Evolutionary conservation across 164 flowering plant genomes (phyloP), one percentile per base, ranked within the genome.

Genomic region (Umbilicus rupestris): DNA sequence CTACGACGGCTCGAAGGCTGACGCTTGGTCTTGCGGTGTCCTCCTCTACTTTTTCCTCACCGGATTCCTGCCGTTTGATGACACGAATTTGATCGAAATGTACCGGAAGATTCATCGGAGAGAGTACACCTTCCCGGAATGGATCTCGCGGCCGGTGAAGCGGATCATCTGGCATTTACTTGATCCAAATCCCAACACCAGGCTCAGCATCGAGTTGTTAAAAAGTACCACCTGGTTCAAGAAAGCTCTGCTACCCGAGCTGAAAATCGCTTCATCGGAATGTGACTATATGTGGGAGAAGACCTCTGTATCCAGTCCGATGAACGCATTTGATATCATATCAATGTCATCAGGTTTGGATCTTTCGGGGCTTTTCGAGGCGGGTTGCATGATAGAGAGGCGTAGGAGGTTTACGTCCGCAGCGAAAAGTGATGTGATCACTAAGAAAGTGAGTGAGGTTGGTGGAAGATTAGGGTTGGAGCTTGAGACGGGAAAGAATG

Each of bases 11-110:
- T 65, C 80, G 7, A 82, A 85, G 68, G 85, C 89, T 10, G 92
- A 89, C 30, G 91, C 89, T 0, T 90, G 93, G 93, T 90, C 96
- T 0, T 90, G 96, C 66, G 94, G 96, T 9, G 81, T 90, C 0
- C 75, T 90, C 2, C 71, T 90, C 22, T 87, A 72, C 70, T 80
- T 73, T 0, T 50, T 86, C n/a, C 79, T 87, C 15, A 73, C 83
- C 0, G 96, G 92, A 0, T 72, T 9, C 19, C 66, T 85, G 9
- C 96, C 96, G 4, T 90, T 86, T 49, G 85, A 87, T 31, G 88
- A 87, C 67, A 62, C 75, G 14, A 87, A 86, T 68, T 49, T 87
- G 17, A 65, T 70, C 1, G 57, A 71, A 37, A 85, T 90, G 94
- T 90, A 84, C 59, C 69, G 72, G 63, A 85, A 80, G 70, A 78